Conservation (phyloP, 495 filamentous ascomycete species). For the Xylaria sp. region DNA sequence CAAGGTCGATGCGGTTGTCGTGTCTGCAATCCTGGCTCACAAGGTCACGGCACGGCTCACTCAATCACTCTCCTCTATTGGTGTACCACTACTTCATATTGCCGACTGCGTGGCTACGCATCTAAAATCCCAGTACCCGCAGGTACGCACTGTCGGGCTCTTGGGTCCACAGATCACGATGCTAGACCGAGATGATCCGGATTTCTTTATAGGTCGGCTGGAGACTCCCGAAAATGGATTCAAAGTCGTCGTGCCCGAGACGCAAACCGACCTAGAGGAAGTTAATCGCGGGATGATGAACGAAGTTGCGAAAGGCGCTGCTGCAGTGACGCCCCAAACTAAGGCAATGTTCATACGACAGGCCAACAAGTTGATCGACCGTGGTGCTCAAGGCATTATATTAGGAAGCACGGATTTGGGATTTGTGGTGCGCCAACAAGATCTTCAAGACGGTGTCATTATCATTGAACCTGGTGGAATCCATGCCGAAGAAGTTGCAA, state of each 20-base stretch:
- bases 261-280: slow-evolving; percentile 17
- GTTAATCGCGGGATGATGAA: slow-evolving; percentile 28
- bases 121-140: slow-evolving; percentile 24
- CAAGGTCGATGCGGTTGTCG: slow-evolving; percentile 28
- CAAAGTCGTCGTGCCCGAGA: slow-evolving; percentile 25
- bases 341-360: slow-evolving; percentile 27
- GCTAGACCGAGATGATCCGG: slow-evolving; percentile 23
- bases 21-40: slow-evolving; percentile 34
- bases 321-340: slow-evolving; percentile 23
- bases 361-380: slow-evolving; percentile 28
- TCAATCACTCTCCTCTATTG: slow-evolving; percentile 3
- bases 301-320: slow-evolving; percentile 26
- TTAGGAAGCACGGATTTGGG: slow-evolving; percentile 34
- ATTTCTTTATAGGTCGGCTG: slow-evolving; percentile 28
- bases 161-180: slow-evolving; percentile 28
- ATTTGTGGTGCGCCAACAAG: slow-evolving; percentile 29
- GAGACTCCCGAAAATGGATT: slow-evolving; percentile 22
- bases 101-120: slow-evolving; percentile 28
- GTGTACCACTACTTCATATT: slow-evolving; percentile 31
- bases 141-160: slow-evolving; percentile 27
- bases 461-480: slow-evolving; percentile 20
- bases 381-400: slow-evolving; percentile 30
- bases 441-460: background rate
- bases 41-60: slow-evolving; percentile 28
- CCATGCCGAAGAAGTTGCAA: slow-evolving; percentile 24